Evolutionary conservation across 805 yeast genomes (phyloP).

Genomic region (Candida railenensis): DNA sequence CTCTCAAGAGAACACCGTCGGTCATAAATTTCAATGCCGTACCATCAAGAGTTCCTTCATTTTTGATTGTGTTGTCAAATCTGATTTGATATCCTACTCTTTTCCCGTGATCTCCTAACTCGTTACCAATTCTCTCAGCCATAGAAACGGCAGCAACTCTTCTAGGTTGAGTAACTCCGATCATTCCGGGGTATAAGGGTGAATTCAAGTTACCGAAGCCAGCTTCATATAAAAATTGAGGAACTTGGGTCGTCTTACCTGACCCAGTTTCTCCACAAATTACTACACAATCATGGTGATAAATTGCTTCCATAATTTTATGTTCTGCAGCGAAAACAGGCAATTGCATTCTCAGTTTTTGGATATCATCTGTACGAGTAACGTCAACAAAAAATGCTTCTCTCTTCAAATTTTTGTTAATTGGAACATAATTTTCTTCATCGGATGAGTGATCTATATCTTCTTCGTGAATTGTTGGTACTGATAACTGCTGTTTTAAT

Average conservation of each 20-base stretch:
- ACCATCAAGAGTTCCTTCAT: constrained; percentile 42
- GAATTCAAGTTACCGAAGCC: constrained; percentile 79
- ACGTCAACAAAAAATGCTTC: constrained; percentile 70
- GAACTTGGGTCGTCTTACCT: constrained; percentile 97
- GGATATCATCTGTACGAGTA: constrained; percentile 63
- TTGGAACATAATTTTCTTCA: constrained; percentile 58
- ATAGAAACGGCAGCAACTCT: constrained; percentile 92
- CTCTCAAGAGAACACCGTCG: constrained; percentile 90
- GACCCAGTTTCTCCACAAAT: constrained; percentile 98
- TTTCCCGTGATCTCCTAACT: constrained; percentile 68
- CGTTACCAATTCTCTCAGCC: constrained; percentile 78
- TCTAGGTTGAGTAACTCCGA: constrained; percentile 95
- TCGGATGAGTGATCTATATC: constrained; percentile 72
- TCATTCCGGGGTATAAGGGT: constrained; percentile 72
- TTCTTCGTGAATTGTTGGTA: constrained; percentile 61
- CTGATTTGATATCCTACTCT: constrained; percentile 81
- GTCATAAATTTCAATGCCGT: constrained; percentile 89
- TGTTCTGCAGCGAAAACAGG: constrained; percentile 94
- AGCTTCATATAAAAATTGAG: constrained; percentile 90
- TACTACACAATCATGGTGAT: constrained; percentile 85
- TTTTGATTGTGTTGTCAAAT: constrained; percentile 66
- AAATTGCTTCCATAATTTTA: constrained; percentile 90
- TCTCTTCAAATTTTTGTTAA: constrained; percentile 52
- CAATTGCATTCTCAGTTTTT: constrained; percentile 61
- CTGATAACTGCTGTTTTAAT: constrained; percentile 42